Base-by-base conservation (phyloP, 371 early-diverging fungal genomes). In the Basidiobolus meristosporus region DNA sequence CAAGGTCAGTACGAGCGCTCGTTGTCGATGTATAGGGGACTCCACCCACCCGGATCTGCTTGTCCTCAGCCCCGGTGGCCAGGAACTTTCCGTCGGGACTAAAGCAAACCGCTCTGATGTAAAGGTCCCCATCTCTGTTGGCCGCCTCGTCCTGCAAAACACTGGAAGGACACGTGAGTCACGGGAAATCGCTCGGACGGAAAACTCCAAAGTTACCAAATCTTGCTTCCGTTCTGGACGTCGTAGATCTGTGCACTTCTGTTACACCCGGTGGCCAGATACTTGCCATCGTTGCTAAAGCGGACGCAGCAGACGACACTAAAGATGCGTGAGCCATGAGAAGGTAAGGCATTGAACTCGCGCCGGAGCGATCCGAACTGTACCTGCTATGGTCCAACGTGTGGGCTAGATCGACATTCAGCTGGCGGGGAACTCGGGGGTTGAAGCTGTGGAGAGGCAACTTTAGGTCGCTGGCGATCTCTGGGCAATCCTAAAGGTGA, bases 61-160 rank as follows among this genome's bases (percentile, higher is more conserved):
- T 87, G 56, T 98, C 98, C 57, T 97, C 95, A 11, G 93, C 95
- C 31, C 98, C 98, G 1, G 98, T 91, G 3, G 96, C 98, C 29
- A 98, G 62, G 43, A 54, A 79, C 39, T 68, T 73, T 43, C 85
- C 83, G 52, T 95, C 93, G 7, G 92, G 91, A 45, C 90, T 89
- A 50, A 98, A 98, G 59, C 88, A 88, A 21, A 97, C 92, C 2
- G 90, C 82, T 31, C 97, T 81, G 52, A 96, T 89, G 47, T 96
- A 96, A 30, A 90, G 56, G 58, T 93, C 95, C 31, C 65, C 62
- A 44, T 79, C 74, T 46, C 71, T 78, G 37, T 70, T 64, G 3
- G 71, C 76, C 31, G 54, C 65, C 37, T 80, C 79, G 56, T 89
- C 90, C 26, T 69, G 68, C 38, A 91, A 63, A 29, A 77, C 72